These are phyloP conservation scores for Yarrowia galli DNA, from an alignment of 1,139 yeast species.

Conservation along the genomic window DNA sequence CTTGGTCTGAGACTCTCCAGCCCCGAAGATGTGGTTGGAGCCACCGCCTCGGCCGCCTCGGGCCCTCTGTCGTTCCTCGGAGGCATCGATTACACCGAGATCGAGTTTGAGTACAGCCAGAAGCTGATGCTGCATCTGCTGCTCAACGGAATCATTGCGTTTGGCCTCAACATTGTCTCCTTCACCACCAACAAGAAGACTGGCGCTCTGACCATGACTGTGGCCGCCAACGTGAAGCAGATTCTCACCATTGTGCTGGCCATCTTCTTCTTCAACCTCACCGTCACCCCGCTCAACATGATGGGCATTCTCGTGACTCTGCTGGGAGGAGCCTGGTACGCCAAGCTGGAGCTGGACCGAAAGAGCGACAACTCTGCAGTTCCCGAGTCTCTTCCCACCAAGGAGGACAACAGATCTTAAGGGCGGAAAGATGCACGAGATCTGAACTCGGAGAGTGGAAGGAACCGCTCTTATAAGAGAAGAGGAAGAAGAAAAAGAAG, in stretches of 20 bases:
- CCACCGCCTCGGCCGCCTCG: constrained; percentile 16
- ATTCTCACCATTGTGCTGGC: constrained; percentile 46
- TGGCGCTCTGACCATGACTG: constrained; percentile 47
- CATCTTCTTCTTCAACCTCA: constrained; percentile 45
- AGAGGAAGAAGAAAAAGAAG: not conserved
- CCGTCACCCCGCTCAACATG: constrained; percentile 44
- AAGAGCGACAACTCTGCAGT: constrained; percentile 31
- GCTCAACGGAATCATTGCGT: constrained; percentile 46
- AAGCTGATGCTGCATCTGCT: constrained; percentile 43
- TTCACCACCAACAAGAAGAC: constrained; percentile 47
- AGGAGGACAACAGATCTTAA: constrained; percentile 2
- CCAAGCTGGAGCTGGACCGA: constrained; percentile 44
- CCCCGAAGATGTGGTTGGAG: constrained; percentile 38
- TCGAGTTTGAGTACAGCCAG: constrained; percentile 40
- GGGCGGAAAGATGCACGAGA: not conserved
- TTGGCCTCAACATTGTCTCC: constrained; percentile 46
- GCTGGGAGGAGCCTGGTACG: constrained; percentile 47
- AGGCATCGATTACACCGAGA: constrained; percentile 38
- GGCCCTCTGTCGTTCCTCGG: constrained; percentile 36
- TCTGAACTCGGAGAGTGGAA: too few relatives aligned
- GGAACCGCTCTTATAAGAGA: too few relatives aligned
- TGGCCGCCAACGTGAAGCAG: constrained; percentile 42
- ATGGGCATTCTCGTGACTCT: constrained; percentile 45
- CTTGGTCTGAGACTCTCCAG: constrained; percentile 39
- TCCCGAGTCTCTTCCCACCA: constrained; percentile 2